phyloP scores from a whole-genome alignment of 306 rosid species.

The Lathyrus tuberosus region DNA sequence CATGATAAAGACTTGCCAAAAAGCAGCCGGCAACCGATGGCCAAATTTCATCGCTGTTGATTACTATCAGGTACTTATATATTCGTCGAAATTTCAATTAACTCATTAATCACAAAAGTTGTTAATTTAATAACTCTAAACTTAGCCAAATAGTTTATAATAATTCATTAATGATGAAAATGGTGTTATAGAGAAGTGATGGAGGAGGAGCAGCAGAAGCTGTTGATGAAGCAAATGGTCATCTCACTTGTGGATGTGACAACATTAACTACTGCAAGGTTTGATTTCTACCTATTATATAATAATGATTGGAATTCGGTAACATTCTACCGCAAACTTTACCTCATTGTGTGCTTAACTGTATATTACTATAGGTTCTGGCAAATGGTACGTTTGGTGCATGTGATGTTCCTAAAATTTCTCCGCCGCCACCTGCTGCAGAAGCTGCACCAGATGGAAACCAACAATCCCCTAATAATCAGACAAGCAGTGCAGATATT shows the following conservation, averaged over 20 bases:
- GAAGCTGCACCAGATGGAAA: constrained; percentile 14
- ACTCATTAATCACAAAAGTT: background rate
- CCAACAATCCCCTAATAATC: constrained; percentile 15
- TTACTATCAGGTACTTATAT: constrained; percentile 67
- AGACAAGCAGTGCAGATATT: constrained; percentile 40
- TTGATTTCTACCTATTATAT: background rate
- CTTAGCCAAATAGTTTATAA: constrained; percentile 8
- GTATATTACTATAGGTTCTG: constrained; percentile 44
- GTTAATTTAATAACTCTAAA: constrained; percentile 10
- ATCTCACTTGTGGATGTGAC: constrained; percentile 89
- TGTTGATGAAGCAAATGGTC: constrained; percentile 89
- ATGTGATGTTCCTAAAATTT: constrained; percentile 72
- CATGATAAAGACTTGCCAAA: constrained; percentile 65
- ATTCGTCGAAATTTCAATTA: background rate
- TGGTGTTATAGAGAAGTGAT: constrained; percentile 73
- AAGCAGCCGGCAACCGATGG: constrained; percentile 79
- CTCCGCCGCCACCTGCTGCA: constrained; percentile 95
- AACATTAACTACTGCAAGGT: constrained; percentile 97
- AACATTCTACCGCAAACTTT: background rate
- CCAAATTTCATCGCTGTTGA: constrained; percentile 94
- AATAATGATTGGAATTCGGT: background rate
- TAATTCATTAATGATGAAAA: constrained; percentile 6
- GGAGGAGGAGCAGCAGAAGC: constrained; percentile 98
- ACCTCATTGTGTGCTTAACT: constrained; percentile 13
- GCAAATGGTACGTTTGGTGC: constrained; percentile 64